Percentiles rank a stretch among this genome's conserved stretches.
Conservation (phyloP, 805 yeast genomes). For the Kazachstania bromeliacearum region DNA sequence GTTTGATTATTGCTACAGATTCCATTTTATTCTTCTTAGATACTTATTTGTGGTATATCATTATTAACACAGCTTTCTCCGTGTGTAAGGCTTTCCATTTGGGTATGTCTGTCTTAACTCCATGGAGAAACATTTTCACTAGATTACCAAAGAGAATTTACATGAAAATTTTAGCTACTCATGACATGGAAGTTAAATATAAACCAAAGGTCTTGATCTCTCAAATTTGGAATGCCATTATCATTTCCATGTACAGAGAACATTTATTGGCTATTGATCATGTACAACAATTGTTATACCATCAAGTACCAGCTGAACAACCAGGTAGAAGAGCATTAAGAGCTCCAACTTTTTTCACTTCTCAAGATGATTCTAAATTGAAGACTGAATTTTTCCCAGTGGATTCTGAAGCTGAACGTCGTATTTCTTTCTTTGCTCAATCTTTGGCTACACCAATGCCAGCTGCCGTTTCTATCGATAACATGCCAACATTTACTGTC, state of each 20-base stretch:
- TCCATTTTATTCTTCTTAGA: constrained; percentile 93
- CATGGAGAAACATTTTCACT: constrained; percentile 98
- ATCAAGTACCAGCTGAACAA: constrained; percentile 94
- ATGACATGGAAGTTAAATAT: constrained; percentile 97
- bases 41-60: constrained; percentile 97
- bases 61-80: constrained; percentile 88
- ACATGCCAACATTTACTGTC: constrained; percentile 98
- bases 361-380: constrained; percentile 84
- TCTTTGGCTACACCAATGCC: constrained; percentile 97
- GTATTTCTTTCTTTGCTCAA: constrained; percentile 98
- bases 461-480: constrained; percentile 96
- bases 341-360: constrained; percentile 96
- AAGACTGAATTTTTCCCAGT: constrained; percentile 94
- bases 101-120: constrained; percentile 97
- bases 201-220: constrained; percentile 96
- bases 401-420: constrained; percentile 97
- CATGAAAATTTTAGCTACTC: constrained; percentile 92
- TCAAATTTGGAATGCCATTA: constrained; percentile 98
- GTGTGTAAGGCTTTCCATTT: constrained; percentile 95
- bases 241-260: constrained; percentile 98
- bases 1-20: constrained; percentile 88
- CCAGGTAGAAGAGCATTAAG: constrained; percentile 96
- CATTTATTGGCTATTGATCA: constrained; percentile 96
- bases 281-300: constrained; percentile 92
- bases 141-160: constrained; percentile 97